Conservation (phyloP, 2,329 filamentous ascomycete genomes). For the Monilinia aucupariae region DNA sequence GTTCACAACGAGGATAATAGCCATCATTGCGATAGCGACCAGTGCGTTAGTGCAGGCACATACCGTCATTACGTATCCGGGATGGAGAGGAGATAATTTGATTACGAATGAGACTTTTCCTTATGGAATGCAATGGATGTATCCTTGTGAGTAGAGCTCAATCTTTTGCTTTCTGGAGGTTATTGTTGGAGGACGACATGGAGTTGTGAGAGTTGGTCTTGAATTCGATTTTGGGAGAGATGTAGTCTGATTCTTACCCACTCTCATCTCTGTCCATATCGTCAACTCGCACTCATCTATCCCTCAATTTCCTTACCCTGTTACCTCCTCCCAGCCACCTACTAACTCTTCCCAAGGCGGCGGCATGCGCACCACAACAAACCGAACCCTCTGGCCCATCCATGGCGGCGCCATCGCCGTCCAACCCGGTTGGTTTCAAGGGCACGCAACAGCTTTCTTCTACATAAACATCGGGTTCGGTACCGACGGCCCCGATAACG, state of each 20-base stretch:
- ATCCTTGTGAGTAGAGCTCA: constrained; percentile 36
- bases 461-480: constrained; percentile 91
- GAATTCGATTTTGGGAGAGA: not conserved
- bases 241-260: not conserved
- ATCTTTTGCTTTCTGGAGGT: not conserved
- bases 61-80: constrained; percentile 38
- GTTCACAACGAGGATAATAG: constrained; percentile 3
- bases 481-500: constrained; percentile 54
- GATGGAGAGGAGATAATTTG: constrained; percentile 39
- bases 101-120: constrained; percentile 36
- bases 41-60: constrained; percentile 37
- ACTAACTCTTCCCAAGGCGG: constrained; percentile 56
- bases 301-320: not conserved
- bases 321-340: not conserved
- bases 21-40: constrained; percentile 3
- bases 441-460: constrained; percentile 74
- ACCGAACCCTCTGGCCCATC: constrained; percentile 89
- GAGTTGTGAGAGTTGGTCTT: not conserved
- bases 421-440: constrained; percentile 94
- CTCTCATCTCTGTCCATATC: not conserved
- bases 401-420: constrained; percentile 80
- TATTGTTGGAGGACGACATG: not conserved
- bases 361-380: constrained; percentile 68
- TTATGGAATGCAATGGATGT: constrained; percentile 38
- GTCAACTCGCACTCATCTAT: not conserved